Base-by-base conservation (phyloP, 2,329 filamentous ascomycete species). In the Microsporum ferrugineum region DNA sequence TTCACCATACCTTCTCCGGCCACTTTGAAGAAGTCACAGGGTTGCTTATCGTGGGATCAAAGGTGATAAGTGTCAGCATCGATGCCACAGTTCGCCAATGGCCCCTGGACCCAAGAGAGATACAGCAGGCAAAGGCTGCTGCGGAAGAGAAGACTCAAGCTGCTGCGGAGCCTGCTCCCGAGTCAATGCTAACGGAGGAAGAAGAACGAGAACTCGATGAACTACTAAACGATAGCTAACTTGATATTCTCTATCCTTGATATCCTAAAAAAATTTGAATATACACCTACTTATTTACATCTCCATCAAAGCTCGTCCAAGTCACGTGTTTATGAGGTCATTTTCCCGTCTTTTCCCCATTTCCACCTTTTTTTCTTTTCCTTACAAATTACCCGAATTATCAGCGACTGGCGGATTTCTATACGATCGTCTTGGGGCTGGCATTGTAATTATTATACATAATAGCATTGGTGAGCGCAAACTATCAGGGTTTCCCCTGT, bases 1-100 rank as follows among this genome's bases (percentile, higher is more conserved):
- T 95, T 36, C 82, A 87, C 69, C 88, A 88, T 71, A 82, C 82
- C 5, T 85, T 92, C 63, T 81, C 84, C 41, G 94, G 94, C 0
- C 94, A 99, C 75, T 97, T 84, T 70, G 91, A 99, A 70, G 94
- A 97, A 73, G 87, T 99, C 12, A 96, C 90, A 0, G 89, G 87
- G 39, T 75, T 97, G 49, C 78, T 87, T 1, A 71, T 95, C 57
- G 71, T 91, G 33, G 76, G 72, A 1, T 73, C 72, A 51, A 75
- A 71, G 2, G 77, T 95, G 8, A 84, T 89, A 65, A 96, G 91
- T 71, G 88, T 94, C 60, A 85, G 89, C 65, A 95, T 97, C 67
- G 94, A 99, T 75, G 88, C 86, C 1, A 97, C 94, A 0, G 80
- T 97, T 43, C 84, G 94, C 68, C 84, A 81, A 60, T 99, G 94